A percentile compares a stretch with the other conserved stretches of the same genome.
Conservation (phyloP, 371 early-diverging fungal genomes). For the Lichtheimia corymbifera region DNA sequence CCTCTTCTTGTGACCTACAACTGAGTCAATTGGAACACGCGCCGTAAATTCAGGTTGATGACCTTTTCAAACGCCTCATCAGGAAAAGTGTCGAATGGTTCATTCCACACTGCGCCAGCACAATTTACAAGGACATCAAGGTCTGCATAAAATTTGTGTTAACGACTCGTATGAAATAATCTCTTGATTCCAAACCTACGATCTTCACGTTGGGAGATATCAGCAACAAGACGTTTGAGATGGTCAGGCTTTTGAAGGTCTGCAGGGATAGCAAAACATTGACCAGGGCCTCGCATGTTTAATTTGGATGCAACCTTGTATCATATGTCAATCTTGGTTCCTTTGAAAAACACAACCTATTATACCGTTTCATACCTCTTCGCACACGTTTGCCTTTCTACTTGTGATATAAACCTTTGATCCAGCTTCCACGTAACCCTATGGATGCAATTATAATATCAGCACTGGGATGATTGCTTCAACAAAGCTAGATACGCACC, state of each 20-base stretch:
- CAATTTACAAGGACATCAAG: constrained; percentile 86
- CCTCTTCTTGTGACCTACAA: constrained; percentile 47
- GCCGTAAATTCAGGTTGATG: constrained; percentile 84
- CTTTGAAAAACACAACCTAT: not conserved
- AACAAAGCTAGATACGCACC: constrained; percentile 4
- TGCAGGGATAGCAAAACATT: constrained; percentile 74
- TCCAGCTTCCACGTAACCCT: constrained; percentile 72
- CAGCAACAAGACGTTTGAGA: constrained; percentile 55
- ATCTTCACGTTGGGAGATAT: constrained; percentile 61
- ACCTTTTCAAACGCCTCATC: constrained; percentile 72
- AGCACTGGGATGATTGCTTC: not conserved
- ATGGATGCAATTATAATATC: not conserved
- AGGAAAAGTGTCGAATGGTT: constrained; percentile 56
- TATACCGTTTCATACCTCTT: constrained; percentile 30
- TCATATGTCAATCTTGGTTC: not conserved
- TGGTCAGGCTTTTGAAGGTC: constrained; percentile 70
- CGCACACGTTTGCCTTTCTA: constrained; percentile 61
- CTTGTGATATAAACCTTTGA: constrained; percentile 76
- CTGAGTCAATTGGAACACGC: constrained; percentile 79
- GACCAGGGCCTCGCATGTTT: constrained; percentile 63
- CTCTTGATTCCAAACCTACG: constrained; percentile 31
- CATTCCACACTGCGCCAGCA: constrained; percentile 75
- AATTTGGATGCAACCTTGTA: constrained; percentile 51
- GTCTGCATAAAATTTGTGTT: constrained; percentile 34
- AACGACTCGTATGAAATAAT: not conserved